A percentile compares a stretch with the other conserved stretches of the same genome.
Evolutionary conservation across 148 eudicot genomes (phyloP).

Genomic region (Rhododendron molle): DNA sequence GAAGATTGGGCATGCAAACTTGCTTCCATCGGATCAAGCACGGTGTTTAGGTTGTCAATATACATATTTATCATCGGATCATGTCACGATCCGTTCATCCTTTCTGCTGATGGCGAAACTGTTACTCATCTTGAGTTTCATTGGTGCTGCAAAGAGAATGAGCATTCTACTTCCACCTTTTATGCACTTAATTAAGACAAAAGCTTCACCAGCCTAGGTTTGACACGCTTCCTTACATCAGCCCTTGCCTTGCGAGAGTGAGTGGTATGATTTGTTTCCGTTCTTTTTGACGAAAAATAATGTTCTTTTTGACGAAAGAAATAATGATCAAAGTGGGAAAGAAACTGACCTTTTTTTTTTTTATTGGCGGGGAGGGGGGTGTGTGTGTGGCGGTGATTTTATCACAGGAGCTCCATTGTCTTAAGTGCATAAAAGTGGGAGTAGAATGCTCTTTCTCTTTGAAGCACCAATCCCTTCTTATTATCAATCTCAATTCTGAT

Average conservation of each 20-base stretch:
- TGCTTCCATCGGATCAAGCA: neutral
- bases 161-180: neutral
- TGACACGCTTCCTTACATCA: constrained; percentile 81
- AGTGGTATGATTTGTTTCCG: too few species aligned
- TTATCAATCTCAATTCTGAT: too few species aligned
- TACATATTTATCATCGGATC: neutral
- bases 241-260: constrained; percentile 93
- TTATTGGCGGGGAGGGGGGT: too few species aligned
- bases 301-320: too few species aligned
- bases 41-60: neutral
- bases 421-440: too few species aligned
- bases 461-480: too few species aligned
- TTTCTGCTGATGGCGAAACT: neutral
- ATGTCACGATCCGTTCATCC: neutral
- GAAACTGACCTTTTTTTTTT: too few species aligned
- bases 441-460: too few species aligned
- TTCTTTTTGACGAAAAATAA: too few species aligned
- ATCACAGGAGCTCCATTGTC: too few species aligned
- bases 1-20: constrained; percentile 5
- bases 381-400: too few species aligned
- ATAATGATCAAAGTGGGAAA: too few species aligned
- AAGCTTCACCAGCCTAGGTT: constrained; percentile 86
- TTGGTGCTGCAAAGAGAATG: neutral
- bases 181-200: neutral
- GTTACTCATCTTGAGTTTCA: constrained; percentile 1